Evolutionary conservation across 371 early-diverging fungal genomes (phyloP).

Genomic region (Rhizopus delemar): DNA sequence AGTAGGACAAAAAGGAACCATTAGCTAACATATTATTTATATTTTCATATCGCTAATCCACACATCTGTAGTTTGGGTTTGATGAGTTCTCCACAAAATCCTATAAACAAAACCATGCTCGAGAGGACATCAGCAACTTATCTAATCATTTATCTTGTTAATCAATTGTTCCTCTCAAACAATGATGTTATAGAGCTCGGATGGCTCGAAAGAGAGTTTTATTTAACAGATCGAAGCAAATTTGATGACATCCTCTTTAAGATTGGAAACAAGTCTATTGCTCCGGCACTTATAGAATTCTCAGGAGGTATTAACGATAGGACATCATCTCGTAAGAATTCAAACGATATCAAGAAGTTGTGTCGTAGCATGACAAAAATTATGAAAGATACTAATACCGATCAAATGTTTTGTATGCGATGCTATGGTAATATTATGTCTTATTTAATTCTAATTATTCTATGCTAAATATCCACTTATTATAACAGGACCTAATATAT

Average conservation of each 20-base stretch:
- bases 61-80: slow-evolving; percentile 7
- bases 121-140: slow-evolving; percentile 14
- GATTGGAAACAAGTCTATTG: slow-evolving; percentile 5
- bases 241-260: slow-evolving; percentile 12
- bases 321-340: slow-evolving; percentile 4
- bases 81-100: slow-evolving; percentile 14
- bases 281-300: slow-evolving; percentile 11
- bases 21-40: slow-evolving; percentile 14
- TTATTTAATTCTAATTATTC: slow-evolving; percentile 4
- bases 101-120: slow-evolving; percentile 2
- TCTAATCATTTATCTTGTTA: slow-evolving; percentile 12
- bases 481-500: slow-evolving; percentile 3
- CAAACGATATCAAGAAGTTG: slow-evolving; percentile 9
- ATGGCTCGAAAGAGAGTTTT: slow-evolving; percentile 18
- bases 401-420: slow-evolving; percentile 11
- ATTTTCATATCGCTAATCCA: slow-evolving; percentile 13
- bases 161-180: slow-evolving; percentile 11
- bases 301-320: slow-evolving; percentile 10
- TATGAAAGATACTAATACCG: slow-evolving; percentile 1
- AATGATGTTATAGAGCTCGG: slow-evolving; percentile 18
- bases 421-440: slow-evolving; percentile 3
- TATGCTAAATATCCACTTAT: slow-evolving; percentile 4
- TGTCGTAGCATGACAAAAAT: slow-evolving; percentile 4
- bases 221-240: slow-evolving; percentile 10
- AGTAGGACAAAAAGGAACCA: slow-evolving; percentile 18